Conservation (phyloP, 345 rosid genomes). For the Hibiscus mutabilis region DNA sequence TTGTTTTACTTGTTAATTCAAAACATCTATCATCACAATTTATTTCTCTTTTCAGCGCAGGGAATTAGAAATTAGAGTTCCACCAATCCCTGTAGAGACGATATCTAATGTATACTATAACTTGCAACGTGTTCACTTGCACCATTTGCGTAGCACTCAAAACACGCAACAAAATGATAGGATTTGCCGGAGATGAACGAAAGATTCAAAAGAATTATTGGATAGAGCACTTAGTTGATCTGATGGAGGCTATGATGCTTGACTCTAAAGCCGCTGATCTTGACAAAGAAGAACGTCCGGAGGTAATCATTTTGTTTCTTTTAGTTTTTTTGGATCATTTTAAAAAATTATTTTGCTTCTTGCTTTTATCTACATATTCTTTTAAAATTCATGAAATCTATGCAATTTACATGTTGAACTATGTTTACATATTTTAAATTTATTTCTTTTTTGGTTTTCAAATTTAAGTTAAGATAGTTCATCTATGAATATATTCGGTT, state of each 20-base stretch:
- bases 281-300: constrained; percentile 97
- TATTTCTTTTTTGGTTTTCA: background rate
- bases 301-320: constrained; percentile 8
- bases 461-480: background rate
- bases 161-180: too few relatives aligned
- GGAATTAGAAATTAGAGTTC: too few relatives aligned
- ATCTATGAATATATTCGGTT: background rate
- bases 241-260: constrained; percentile 96
- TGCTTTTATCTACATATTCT: too few relatives aligned
- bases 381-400: background rate
- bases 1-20: too few relatives aligned
- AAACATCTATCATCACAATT: too few relatives aligned
- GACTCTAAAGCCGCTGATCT: constrained; percentile 89
- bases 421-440: background rate
- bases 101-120: too few relatives aligned
- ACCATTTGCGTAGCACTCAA: too few relatives aligned
- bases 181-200: constrained; percentile 58
- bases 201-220: constrained; percentile 73
- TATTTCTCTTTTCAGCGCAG: too few relatives aligned
- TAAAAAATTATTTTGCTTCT: background rate
- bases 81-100: too few relatives aligned
- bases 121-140: too few relatives aligned
- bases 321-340: background rate
- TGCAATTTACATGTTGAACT: background rate
- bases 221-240: constrained; percentile 67